A percentile compares a stretch with the other conserved stretches of the same genome.
These are phyloP conservation scores for Arthroderma sp. DNA, from an alignment of 2,329 filamentous ascomycete genomes.

Conservation along the genomic window DNA sequence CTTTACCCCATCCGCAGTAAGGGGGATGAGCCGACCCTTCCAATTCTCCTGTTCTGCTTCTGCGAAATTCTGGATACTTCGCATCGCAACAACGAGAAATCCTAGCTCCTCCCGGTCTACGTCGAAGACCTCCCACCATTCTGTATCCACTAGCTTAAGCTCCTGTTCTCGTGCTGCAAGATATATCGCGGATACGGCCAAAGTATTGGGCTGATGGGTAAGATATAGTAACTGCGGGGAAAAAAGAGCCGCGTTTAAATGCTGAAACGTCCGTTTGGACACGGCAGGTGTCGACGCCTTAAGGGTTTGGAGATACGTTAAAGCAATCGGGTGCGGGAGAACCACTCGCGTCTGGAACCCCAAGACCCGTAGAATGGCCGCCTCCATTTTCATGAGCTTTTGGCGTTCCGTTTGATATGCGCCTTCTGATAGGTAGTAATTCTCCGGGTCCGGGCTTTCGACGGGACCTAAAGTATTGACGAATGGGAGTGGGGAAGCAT, in stretches of 20 bases:
- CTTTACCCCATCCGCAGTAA: conserved; percentile 47
- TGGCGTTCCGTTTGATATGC: conserved; percentile 53
- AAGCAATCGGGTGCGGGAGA: conserved; percentile 70
- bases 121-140: conserved; percentile 99
- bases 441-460: conserved; percentile 32
- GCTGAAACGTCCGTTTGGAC: conserved; percentile 53
- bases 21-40: conserved; percentile 40
- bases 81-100: conserved; percentile 75
- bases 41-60: conserved; percentile 45
- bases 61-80: conserved; percentile 62
- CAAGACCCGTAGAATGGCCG: conserved; percentile 59
- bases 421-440: conserved; percentile 60
- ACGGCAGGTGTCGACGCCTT: conserved; percentile 51
- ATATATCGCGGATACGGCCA: conserved; percentile 84
- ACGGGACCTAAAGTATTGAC: conserved; percentile 18
- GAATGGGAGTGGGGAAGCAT: conserved; percentile 40
- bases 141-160: conserved; percentile 64
- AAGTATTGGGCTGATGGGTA: conserved; percentile 74
- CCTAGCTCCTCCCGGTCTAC: conserved; percentile 88
- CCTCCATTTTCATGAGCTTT: conserved; percentile 59
- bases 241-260: conserved; percentile 75
- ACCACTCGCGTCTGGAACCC: conserved; percentile 76
- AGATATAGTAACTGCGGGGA: conserved; percentile 82
- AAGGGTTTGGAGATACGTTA: conserved; percentile 87
- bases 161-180: conserved; percentile 66